A percentile compares a stretch with the other conserved stretches of the same genome.
These are phyloP conservation scores for Pseudovirgaria hyperparasitica DNA, from an alignment of 2,329 filamentous ascomycete genomes.

Conservation along the genomic window DNA sequence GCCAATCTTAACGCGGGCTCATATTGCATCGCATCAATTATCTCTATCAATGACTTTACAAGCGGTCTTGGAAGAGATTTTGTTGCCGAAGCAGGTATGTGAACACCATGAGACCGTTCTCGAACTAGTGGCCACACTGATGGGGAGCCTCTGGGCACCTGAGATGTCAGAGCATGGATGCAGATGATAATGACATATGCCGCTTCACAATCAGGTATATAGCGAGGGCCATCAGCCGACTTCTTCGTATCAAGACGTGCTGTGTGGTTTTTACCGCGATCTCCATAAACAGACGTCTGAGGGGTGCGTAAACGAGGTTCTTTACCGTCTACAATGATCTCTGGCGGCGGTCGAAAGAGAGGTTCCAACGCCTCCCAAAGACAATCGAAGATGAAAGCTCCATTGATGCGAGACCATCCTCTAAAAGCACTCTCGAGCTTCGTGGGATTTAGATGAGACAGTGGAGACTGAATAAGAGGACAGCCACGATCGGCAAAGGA, in stretches of 20 bases:
- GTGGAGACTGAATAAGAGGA: no score
- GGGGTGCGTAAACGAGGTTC: slow-evolving; percentile 9
- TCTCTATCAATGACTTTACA: slow-evolving; percentile 7
- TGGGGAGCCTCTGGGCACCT: slow-evolving; percentile 17
- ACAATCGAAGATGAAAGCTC: slow-evolving; percentile 23
- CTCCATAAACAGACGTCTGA: slow-evolving; percentile 5
- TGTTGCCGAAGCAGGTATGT: slow-evolving; percentile 11
- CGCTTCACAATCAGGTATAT: slow-evolving; percentile 21
- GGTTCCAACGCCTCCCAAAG: slow-evolving; percentile 19
- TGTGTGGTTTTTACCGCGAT: slow-evolving; percentile 2
- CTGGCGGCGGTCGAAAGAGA: slow-evolving; percentile 22
- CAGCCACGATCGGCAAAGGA: no score
- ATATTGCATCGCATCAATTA: slow-evolving; percentile 35
- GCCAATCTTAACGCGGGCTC: slow-evolving; percentile 38
- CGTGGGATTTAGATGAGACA: slow-evolving; percentile 21
- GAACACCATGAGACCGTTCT: slow-evolving; percentile 23
- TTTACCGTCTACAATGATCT: slow-evolving; percentile 15
- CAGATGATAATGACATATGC: slow-evolving; percentile 29
- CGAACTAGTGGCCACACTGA: slow-evolving; percentile 24
- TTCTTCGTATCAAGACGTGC: neutral
- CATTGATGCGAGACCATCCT: slow-evolving; percentile 20
- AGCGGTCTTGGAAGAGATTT: slow-evolving; percentile 11
- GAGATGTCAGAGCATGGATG: slow-evolving; percentile 26
- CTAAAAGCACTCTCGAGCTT: slow-evolving; percentile 18
- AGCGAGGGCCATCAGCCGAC: slow-evolving; percentile 7